Conservation (phyloP, 139 green algal genomes). For the Yamagishiella unicocca region DNA sequence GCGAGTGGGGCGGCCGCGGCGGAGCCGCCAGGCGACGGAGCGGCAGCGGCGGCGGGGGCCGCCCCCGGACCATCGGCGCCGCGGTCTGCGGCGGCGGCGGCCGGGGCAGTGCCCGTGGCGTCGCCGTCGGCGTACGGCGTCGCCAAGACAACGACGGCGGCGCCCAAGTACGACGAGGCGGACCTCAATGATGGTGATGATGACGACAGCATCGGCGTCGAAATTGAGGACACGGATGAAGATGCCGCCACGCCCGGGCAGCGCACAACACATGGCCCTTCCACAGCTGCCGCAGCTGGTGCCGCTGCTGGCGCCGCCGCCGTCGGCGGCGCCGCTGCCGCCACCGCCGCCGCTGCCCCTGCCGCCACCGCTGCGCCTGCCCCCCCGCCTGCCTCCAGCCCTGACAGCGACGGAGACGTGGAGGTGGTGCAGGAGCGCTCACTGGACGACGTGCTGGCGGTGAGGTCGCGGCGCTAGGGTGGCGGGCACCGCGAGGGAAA, state of each 20-base stretch:
- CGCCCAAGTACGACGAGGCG: not conserved
- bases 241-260: too few relatives aligned
- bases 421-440: slow-evolving; percentile 53
- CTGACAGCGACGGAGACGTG: slow-evolving; percentile 58
- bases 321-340: not conserved
- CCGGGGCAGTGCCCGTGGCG: too few relatives aligned
- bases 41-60: not conserved
- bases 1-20: not conserved
- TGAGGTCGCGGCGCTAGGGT: slow-evolving; percentile 15
- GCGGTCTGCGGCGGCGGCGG: not conserved
- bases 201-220: slow-evolving; percentile 14
- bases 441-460: slow-evolving; percentile 57
- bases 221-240: not conserved
- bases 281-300: not conserved
- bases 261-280: too few relatives aligned
- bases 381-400: not conserved
- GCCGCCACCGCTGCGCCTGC: not conserved
- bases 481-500: not conserved
- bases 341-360: not conserved
- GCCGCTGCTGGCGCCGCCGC: not conserved
- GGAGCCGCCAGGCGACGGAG: not conserved
- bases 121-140: slow-evolving; percentile 2
- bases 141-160: not conserved
- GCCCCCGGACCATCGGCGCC: not conserved
- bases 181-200: too few relatives aligned